Evolutionary conservation across 805 yeast genomes (phyloP), one percentile per base, ranked within the genome.

Genomic region (Ogataea corticis): DNA sequence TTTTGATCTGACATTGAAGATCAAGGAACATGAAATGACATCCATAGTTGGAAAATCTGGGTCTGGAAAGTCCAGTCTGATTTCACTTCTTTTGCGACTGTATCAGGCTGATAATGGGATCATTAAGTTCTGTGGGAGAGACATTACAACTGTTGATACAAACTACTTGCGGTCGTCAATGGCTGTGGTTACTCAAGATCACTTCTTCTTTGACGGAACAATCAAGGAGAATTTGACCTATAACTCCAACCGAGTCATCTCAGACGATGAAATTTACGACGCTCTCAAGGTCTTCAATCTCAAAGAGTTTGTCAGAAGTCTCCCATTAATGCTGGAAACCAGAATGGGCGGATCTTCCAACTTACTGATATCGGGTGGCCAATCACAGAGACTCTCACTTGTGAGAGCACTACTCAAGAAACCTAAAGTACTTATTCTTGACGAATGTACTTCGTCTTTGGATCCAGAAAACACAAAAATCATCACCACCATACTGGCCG

Each of bases 21-120:
- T 91, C 2, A 23, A 56, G 0, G 55, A 66, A 10, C 77, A 79
- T 15, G 78, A 80, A 45, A 69, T 77, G 0, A 69, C 85, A 16
- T 94, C 87, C 0, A 63, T 94, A 1, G 79, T 83, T 3, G 99
- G 99, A 0, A 80, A 77, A 29, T 87, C 97, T 2, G 99, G 99
- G 0, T 76, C 85, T 12, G 99, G 99, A 0, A 94, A 94, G 63
- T 85, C 97, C 0, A 89, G 98, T 0, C 50, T 92, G 1, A 65
- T 80, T 0, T 69, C 74, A 1, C 54, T 91, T 11, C 51, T 91
- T 0, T 63, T 82, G 1, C 69, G 84, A 40, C 63, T 91, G 1
- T 80, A 80, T 48, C 43, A 48, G 9, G 61, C 61, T 1, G 66
- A 72, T 2, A 52, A 65, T 2, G 51, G 65, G 0, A 75, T 79